Conservation (phyloP, 2,329 filamentous ascomycete species). For the Fusarium dimerum region DNA sequence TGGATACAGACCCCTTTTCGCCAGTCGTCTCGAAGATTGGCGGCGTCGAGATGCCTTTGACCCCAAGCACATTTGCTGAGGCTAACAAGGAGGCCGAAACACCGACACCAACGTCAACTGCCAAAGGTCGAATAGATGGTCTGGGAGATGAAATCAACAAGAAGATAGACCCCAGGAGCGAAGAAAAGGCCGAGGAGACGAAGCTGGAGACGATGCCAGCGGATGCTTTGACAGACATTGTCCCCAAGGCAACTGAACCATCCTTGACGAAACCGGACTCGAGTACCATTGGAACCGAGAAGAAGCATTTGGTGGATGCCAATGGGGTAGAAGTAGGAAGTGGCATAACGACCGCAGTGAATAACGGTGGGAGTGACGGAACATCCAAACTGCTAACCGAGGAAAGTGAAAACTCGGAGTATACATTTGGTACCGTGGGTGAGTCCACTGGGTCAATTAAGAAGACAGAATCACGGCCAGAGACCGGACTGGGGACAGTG, state of each 20-base stretch:
- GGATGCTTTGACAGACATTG: neutral
- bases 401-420: neutral
- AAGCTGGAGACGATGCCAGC: neutral
- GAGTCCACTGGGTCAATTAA: neutral
- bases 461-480: constrained; percentile 11
- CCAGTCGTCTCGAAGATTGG: constrained; percentile 12
- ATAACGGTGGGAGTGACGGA: neutral
- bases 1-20: constrained; percentile 11
- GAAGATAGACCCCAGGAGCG: neutral
- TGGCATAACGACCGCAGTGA: neutral
- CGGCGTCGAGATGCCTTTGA: constrained; percentile 14
- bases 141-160: neutral
- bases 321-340: neutral
- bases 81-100: constrained; percentile 4
- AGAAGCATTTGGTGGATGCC: neutral
- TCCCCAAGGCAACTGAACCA: neutral
- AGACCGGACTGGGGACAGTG: constrained; percentile 10
- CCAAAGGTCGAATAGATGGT: neutral
- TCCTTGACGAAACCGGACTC: neutral
- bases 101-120: neutral
- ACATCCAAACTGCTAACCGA: neutral
- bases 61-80: constrained; percentile 17
- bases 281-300: neutral
- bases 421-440: neutral
- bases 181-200: neutral